phyloP scores from a whole-genome alignment of 352 stramenopile genomes.

The Globisporangium alternatum region DNA sequence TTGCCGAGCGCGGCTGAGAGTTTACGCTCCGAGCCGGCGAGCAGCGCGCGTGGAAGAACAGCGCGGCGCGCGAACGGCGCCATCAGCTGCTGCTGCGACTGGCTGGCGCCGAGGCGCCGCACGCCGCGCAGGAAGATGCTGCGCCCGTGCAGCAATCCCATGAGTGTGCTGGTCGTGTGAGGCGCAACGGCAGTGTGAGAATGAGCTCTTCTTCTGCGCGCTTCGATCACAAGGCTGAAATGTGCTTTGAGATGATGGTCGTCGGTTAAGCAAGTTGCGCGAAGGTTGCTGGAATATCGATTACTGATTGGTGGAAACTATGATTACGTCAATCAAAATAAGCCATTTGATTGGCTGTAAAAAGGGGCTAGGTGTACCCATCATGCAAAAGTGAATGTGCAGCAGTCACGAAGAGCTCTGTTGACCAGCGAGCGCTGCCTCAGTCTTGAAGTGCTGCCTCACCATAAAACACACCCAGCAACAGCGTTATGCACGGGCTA shows the following conservation, averaged over 20 bases:
- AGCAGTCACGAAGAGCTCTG: conserved; percentile 3
- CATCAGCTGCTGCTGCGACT: conserved; percentile 1
- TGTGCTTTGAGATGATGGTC: neutral
- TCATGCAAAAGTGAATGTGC: neutral
- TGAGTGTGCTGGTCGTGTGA: conserved; percentile 1
- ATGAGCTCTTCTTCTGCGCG: conserved; percentile 2
- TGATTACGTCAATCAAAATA: neutral
- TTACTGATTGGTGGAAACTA: neutral
- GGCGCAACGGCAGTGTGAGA: neutral
- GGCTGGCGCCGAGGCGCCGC: conserved; percentile 25
- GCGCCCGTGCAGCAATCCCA: conserved; percentile 40
- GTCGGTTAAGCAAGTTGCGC: neutral
- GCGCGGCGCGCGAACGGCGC: neutral
- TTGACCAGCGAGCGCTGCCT: too few species aligned
- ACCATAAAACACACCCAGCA: too few species aligned
- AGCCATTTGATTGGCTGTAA: conserved; percentile 4
- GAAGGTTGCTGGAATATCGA: neutral
- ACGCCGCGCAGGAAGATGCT: conserved; percentile 39
- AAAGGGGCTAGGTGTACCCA: neutral
- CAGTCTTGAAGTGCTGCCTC: neutral
- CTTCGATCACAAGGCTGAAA: neutral
- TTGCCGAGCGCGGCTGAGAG: conserved; percentile 16
- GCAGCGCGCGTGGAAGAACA: conserved; percentile 3
- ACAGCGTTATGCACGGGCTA: too few species aligned
- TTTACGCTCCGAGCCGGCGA: conserved; percentile 11